Base-by-base conservation (phyloP, 345 rosid species). In the Sisymbrium irio region DNA sequence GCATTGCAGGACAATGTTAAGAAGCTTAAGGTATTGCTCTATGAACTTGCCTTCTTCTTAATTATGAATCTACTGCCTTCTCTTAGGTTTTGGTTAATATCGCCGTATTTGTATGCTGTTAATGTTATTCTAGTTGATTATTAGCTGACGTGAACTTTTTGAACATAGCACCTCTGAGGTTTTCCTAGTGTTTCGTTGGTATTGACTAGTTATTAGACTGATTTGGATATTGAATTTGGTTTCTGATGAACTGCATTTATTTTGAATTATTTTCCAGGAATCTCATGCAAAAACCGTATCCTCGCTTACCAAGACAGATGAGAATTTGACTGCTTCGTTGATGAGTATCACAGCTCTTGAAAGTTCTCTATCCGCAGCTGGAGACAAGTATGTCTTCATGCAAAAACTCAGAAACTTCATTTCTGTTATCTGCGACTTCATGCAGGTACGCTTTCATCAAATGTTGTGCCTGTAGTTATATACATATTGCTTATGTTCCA, bases 361-460 rank as follows among this genome's bases (percentile, higher is more conserved):
- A 66, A 86, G 80, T 64, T 83, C 96, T 76, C 78, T 87, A 47
- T 70, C 91, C 75, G 94, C 89, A 50, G 97, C 98, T 66, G 92
- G 92, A 83, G 98, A 95, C 89, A 92, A 88, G 97, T 95, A 83
- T 92, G 83, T 95, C 82, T 95, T 90, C 89, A 87, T 90, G 99
- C 98, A 95, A 86, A 90, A 90, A 87, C 92, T 95, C 78, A 96
- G 96, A 83, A 85, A 88, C 88, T 95, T 85, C 83, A 81, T 95
- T 83, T 88, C 99, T 85, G 91, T 87, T 84, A 75, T 90, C 82
- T 92, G 97, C 82, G 94, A 90, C 77, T 92, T 95, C 83, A 85
- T 95, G 92, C 93, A 95, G 98, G 98, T 95, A 92, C 53, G 90
- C 67, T 42, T 74, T 81, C 36, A 75, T 82, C 69, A 83, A 19